Percentiles rank a stretch among this genome's conserved stretches.
Conservation (phyloP, 2,329 filamentous ascomycete species). For the Trematosphaeria pertusa region DNA sequence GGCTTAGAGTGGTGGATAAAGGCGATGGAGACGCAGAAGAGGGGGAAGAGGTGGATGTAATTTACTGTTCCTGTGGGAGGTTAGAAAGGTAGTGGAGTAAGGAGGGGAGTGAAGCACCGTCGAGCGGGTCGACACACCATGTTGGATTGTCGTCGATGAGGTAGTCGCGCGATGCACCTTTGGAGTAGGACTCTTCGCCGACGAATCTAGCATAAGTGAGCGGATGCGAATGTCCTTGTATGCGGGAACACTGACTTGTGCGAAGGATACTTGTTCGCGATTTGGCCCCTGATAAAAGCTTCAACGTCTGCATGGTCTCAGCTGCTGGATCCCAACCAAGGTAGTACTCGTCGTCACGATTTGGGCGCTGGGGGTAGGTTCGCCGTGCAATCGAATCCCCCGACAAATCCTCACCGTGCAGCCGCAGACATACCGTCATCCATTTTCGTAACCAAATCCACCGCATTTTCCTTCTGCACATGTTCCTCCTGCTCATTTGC, state of each 20-base stretch:
- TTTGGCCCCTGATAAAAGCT: slow-evolving; percentile 68
- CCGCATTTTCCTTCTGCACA: slow-evolving; percentile 75
- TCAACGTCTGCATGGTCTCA: slow-evolving; percentile 68
- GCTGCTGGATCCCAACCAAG: no score
- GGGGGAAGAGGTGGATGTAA: slow-evolving; percentile 80
- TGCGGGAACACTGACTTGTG: slow-evolving; percentile 66
- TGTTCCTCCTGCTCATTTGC: slow-evolving; percentile 47
- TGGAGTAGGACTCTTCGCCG: slow-evolving; percentile 78
- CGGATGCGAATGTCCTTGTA: no score
- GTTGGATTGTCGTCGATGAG: slow-evolving; percentile 70
- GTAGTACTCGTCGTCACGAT: no score
- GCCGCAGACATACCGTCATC: slow-evolving; percentile 65
- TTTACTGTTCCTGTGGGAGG: slow-evolving; percentile 69
- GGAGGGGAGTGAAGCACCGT: slow-evolving; percentile 56
- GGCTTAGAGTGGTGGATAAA: slow-evolving; percentile 68
- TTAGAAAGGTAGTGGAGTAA: slow-evolving; percentile 7
- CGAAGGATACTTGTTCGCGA: slow-evolving; percentile 66
- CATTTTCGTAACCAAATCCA: slow-evolving; percentile 79
- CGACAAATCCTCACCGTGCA: no score
- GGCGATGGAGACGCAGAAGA: slow-evolving; percentile 81
- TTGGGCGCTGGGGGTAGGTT: no score
- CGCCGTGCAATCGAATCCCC: no score
- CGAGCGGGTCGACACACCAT: slow-evolving; percentile 79
- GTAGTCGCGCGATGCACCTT: slow-evolving; percentile 71
- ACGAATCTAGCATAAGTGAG: slow-evolving; percentile 70